Base-by-base conservation (phyloP, 1,284 basidiomycete genomes). In the Inonotus hispidus region DNA sequence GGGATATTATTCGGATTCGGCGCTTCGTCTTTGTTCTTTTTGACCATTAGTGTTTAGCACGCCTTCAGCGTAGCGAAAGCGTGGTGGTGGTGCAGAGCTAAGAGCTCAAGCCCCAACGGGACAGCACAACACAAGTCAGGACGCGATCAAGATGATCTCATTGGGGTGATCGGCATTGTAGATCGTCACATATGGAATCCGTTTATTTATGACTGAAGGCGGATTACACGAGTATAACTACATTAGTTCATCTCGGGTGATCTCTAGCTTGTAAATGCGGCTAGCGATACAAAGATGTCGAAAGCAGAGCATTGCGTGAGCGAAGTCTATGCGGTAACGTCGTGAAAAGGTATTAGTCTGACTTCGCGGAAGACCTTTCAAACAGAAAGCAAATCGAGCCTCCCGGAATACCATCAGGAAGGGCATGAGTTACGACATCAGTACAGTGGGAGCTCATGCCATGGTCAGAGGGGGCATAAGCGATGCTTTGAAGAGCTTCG, bases 331-430 rank as follows among this genome's bases (percentile, higher is more conserved):
- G 27, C 3, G 14, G 25, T 21, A 43, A 56, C 1, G 1, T 45
- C 25, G 41, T n/a, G 23, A 29, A 8, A 13, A 37, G 41, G 2
- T 41, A 49, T 35, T 53, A 63, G 11, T 39, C 21, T 21, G 58
- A 41, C 11, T 56, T 58, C 27, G 68, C 66, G 7, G 77, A 77
- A 23, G 74, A 77, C 67, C 77, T 85, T 69, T 89, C 85, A 65
- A 91, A 91, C 8, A 91, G 67, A 67, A 87, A 91, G 8, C 85
- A 86, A 16, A 91, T 70, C 0, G 83, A 82, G 0, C 88, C 88
- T 3, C 84, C 85, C 1, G 85, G 82, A 32, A 87, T 74, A 59
- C 82, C 77, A 32, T 72, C 71, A 16, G 59, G 41, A 13, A 55
- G 16, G 32, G 38, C 16, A n/a, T 58, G 43, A 21, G 25, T 43